phyloP scores from a whole-genome alignment of 2,329 filamentous ascomycete genomes.

The Sclerotinia glacialis region DNA sequence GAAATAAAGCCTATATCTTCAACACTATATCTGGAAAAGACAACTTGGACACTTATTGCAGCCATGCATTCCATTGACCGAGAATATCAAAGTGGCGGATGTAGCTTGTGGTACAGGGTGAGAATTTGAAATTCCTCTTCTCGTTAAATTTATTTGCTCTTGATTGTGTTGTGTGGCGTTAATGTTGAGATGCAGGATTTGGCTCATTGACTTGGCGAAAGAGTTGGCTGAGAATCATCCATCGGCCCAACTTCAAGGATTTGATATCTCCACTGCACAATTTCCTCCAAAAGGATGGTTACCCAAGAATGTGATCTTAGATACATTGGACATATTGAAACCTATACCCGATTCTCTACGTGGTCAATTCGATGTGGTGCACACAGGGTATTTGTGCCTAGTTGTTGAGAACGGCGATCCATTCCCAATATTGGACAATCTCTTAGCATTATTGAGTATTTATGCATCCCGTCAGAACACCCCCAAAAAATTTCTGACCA shows the following conservation, averaged over 20 bases:
- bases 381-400: conserved; percentile 2
- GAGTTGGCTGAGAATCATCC: background rate
- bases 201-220: conserved; percentile 1
- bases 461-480: background rate
- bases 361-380: background rate
- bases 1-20: background rate
- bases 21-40: conserved; percentile 1
- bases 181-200: conserved; percentile 3
- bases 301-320: background rate
- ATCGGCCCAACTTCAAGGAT: conserved; percentile 2
- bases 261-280: conserved; percentile 7
- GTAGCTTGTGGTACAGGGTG: background rate
- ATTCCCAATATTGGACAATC: conserved; percentile 11
- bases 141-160: background rate
- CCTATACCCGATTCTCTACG: background rate
- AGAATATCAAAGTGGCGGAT: background rate
- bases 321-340: conserved; percentile 8
- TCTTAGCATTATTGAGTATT: conserved; percentile 1
- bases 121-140: background rate
- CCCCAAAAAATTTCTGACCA: background rate
- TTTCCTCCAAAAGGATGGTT: conserved; percentile 1
- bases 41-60: conserved; percentile 3
- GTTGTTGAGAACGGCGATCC: conserved; percentile 4
- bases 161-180: background rate
- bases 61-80: background rate